Conservation (phyloP, 2,329 filamentous ascomycete species). For the Aspergillus transmontanensis region DNA sequence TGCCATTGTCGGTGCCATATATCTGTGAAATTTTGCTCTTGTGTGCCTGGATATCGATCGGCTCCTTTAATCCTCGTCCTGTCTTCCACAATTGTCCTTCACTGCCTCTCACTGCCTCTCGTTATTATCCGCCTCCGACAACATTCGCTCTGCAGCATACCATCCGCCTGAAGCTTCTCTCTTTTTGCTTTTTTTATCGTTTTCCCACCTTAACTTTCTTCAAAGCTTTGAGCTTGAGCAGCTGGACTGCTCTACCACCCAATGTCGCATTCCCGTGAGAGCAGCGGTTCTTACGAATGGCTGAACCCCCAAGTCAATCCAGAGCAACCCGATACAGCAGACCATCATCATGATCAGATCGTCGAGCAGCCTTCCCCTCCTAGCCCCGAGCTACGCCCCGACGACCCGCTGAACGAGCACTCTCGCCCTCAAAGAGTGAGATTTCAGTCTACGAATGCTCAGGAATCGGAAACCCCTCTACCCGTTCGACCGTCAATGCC, state of each 20-base stretch:
- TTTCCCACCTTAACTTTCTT: not conserved
- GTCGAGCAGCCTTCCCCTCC: slow-evolving; percentile 1
- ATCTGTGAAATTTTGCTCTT: slow-evolving; percentile 1
- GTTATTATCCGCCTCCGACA: not conserved
- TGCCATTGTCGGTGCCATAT: slow-evolving; percentile 6
- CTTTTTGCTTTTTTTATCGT: not conserved
- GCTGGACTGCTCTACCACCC: slow-evolving; percentile 2
- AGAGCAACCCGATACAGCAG: not conserved
- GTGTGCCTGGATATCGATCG: slow-evolving; percentile 4
- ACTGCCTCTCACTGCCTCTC: not conserved
- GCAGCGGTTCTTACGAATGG: slow-evolving; percentile 2
- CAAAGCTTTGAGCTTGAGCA: not conserved
- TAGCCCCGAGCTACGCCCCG: not conserved
- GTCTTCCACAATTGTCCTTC: not conserved
- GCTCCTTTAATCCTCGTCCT: not conserved
- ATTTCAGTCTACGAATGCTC: slow-evolving; percentile 23
- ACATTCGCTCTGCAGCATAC: not conserved
- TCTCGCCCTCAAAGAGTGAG: slow-evolving; percentile 21
- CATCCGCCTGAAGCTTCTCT: not conserved
- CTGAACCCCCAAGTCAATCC: not conserved
- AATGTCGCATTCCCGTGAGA: slow-evolving; percentile 6
- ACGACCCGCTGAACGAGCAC: not conserved
- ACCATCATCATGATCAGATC: slow-evolving; percentile 8
- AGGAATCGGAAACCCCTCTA: slow-evolving; percentile 10
- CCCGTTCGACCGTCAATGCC: slow-evolving; percentile 8